A percentile compares a stretch with the other conserved stretches of the same genome.
These are phyloP conservation scores for Linnemannia zychae DNA, from an alignment of 192 early-diverging fungal genomes.

Conservation along the genomic window DNA sequence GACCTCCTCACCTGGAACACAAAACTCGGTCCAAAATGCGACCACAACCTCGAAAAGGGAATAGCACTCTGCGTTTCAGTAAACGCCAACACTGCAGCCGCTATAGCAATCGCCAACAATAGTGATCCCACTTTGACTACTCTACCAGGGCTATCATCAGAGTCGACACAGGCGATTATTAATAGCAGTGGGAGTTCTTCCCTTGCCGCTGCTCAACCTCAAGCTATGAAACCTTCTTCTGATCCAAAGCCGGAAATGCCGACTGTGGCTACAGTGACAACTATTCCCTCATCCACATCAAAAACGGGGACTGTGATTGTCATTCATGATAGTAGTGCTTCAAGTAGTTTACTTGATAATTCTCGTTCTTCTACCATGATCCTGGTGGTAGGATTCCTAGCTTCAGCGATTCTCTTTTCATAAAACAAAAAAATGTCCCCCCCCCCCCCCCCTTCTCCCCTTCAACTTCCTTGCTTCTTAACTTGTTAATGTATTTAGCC, in stretches of 20 bases:
- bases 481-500: background rate
- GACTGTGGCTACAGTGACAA: background rate
- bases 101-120: background rate
- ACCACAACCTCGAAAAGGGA: slow-evolving; percentile 11
- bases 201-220: background rate
- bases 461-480: background rate
- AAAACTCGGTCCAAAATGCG: slow-evolving; percentile 30
- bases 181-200: slow-evolving; percentile 32
- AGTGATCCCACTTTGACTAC: background rate
- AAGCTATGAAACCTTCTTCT: background rate
- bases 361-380: background rate
- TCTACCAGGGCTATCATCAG: background rate
- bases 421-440: slow-evolving; percentile 1
- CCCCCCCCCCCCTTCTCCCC: background rate
- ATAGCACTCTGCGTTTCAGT: slow-evolving; percentile 11
- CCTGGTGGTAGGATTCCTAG: background rate
- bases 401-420: background rate
- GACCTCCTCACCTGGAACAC: slow-evolving; percentile 39
- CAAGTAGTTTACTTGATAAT: too few species aligned
- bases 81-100: background rate
- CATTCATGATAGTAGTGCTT: background rate
- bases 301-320: background rate
- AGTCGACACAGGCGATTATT: background rate
- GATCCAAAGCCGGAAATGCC: background rate
- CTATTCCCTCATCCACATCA: background rate